Conservation (phyloP, 768 basidiomycete species). For the Coprinopsis cinerea region DNA sequence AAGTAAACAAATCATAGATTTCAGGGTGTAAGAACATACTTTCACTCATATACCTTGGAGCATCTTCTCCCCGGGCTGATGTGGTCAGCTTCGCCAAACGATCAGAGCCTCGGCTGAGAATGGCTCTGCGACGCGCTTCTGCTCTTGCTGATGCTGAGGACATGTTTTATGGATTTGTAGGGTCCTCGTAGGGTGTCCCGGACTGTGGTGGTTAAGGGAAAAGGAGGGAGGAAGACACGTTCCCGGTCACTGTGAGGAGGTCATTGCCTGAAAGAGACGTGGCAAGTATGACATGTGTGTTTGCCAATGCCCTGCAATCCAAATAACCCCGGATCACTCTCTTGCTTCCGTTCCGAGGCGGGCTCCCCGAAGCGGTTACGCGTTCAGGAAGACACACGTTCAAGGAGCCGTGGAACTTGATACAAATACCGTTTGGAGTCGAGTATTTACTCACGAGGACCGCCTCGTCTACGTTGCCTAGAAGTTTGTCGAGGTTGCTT, state of each 20-base stretch:
- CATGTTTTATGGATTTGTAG: no score
- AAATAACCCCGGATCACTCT: constrained; percentile 3
- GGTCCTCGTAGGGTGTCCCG: no score
- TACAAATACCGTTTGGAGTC: no score
- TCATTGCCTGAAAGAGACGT: constrained; percentile 3
- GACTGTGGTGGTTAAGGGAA: constrained; percentile 2
- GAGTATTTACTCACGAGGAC: no score
- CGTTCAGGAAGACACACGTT: no score
- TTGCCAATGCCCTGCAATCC: not conserved
- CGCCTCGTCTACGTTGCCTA: no score
- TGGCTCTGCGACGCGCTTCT: constrained; percentile 74
- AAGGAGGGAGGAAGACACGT: constrained; percentile 2
- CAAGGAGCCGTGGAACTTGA: no score
- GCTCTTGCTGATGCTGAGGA: constrained; percentile 59
- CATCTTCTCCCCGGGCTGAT: constrained; percentile 65
- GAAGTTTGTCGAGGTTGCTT: no score
- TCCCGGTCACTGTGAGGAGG: not conserved
- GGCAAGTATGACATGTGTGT: constrained; percentile 8
- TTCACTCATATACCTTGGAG: constrained; percentile 45
- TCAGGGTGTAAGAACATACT: constrained; percentile 27
- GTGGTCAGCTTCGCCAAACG: constrained; percentile 76
- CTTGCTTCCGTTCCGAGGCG: constrained; percentile 1
- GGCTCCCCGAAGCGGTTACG: no score
- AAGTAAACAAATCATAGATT: constrained; percentile 26
- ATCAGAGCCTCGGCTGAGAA: constrained; percentile 64